These are phyloP conservation scores for Vigna angularis DNA, from an alignment of 306 rosid genomes.

Conservation along the genomic window DNA sequence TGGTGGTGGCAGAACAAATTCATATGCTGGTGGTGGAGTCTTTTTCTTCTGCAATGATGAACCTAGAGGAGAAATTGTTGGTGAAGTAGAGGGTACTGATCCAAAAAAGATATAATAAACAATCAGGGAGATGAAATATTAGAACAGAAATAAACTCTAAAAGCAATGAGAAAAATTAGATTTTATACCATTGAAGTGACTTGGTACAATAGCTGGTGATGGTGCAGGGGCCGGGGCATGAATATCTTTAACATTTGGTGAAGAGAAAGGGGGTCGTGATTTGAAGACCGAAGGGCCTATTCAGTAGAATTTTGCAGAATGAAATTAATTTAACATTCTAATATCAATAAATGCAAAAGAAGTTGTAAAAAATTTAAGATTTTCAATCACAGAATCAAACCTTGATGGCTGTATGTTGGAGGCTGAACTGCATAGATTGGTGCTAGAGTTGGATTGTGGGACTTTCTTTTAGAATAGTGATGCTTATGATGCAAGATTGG, in stretches of 20 bases:
- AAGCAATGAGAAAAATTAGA: slow-evolving; percentile 29
- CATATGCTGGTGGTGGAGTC: slow-evolving; percentile 70
- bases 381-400: slow-evolving; percentile 51
- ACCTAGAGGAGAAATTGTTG: slow-evolving; percentile 67
- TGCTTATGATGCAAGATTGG: slow-evolving; percentile 53
- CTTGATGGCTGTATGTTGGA: slow-evolving; percentile 59
- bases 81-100: slow-evolving; percentile 68
- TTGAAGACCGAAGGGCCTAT: slow-evolving; percentile 66
- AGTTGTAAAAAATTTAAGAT: not conserved
- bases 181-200: slow-evolving; percentile 59
- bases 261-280: slow-evolving; percentile 56
- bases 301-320: slow-evolving; percentile 17
- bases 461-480: slow-evolving; percentile 46
- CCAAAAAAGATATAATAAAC: slow-evolving; percentile 45
- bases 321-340: slow-evolving; percentile 28
- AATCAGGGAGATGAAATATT: slow-evolving; percentile 19
- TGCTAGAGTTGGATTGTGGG: slow-evolving; percentile 49
- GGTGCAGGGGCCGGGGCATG: slow-evolving; percentile 64
- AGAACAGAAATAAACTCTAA: slow-evolving; percentile 23
- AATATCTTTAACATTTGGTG: slow-evolving; percentile 50
- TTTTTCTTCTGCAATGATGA: slow-evolving; percentile 60
- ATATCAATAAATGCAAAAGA: slow-evolving; percentile 29
- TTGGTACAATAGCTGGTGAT: slow-evolving; percentile 56
- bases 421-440: slow-evolving; percentile 56
- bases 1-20: slow-evolving; percentile 82